Conservation (phyloP, 2,329 filamentous ascomycete genomes). For the Aureobasidium namibiae region DNA sequence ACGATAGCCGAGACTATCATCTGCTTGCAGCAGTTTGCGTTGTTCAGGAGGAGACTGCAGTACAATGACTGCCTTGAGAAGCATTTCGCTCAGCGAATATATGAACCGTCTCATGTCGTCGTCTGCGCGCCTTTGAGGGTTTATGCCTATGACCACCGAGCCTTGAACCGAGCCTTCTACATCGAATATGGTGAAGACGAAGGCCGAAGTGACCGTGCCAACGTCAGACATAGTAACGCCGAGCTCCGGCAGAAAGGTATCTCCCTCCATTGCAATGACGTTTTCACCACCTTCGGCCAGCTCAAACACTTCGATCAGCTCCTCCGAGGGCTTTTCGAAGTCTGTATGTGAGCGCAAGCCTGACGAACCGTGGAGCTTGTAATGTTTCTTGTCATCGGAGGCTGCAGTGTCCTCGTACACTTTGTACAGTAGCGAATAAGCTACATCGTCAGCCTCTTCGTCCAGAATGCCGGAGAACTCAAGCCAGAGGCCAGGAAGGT, state of each 20-base stretch:
- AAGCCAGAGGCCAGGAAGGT: conserved; percentile 11
- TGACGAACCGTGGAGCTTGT: not conserved
- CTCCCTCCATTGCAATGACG: not conserved
- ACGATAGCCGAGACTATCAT: not conserved
- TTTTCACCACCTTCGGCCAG: not conserved
- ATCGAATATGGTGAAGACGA: not conserved
- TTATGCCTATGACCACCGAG: not conserved
- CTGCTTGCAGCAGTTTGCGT: not conserved
- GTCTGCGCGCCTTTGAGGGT: not conserved
- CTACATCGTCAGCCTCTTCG: conserved; percentile 5
- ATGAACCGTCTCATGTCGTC: not conserved
- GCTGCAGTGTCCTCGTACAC: not conserved
- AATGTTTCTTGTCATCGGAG: not conserved
- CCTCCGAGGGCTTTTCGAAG: not conserved
- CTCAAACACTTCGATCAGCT: not conserved
- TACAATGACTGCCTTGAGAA: not conserved
- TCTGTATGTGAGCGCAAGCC: not conserved
- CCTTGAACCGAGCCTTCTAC: not conserved
- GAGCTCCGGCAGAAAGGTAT: not conserved
- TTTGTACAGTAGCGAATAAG: conserved; percentile 15
- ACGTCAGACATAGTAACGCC: not conserved
- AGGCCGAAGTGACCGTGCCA: not conserved
- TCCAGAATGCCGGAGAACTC: conserved; percentile 13
- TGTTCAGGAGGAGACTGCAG: not conserved
- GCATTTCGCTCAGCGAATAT: not conserved